Evolutionary conservation across 129 eudicot genomes (phyloP).

Genomic region (Centella asiatica): DNA sequence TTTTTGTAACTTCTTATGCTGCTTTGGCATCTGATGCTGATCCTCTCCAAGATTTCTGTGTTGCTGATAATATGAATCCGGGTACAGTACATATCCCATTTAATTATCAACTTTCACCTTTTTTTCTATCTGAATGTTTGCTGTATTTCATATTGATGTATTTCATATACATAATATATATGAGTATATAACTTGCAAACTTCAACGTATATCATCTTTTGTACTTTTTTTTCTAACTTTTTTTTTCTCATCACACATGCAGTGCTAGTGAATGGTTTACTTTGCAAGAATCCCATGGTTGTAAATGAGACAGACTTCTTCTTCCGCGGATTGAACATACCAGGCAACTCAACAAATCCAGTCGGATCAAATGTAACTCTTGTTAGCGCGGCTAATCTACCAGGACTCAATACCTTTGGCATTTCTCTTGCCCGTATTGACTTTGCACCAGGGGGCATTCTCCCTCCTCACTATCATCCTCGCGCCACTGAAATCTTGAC

Average conservation of each 20-base stretch:
- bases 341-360: conserved; percentile 9
- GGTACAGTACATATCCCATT: too few species aligned
- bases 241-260: conserved; percentile 1
- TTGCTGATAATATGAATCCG: too few species aligned
- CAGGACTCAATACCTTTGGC: conserved; percentile 19
- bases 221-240: background rate
- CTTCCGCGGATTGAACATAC: conserved; percentile 6
- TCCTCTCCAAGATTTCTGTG: too few species aligned
- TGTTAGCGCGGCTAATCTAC: background rate
- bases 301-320: conserved; percentile 18
- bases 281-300: conserved; percentile 18
- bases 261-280: conserved; percentile 19
- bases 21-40: too few species aligned
- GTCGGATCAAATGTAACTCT: conserved; percentile 7
- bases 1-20: too few species aligned
- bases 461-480: background rate
- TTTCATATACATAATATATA: too few species aligned
- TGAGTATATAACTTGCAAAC: too few species aligned
- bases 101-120: too few species aligned
- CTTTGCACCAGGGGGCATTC: background rate
- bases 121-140: too few species aligned
- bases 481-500: conserved; percentile 1
- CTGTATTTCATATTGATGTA: too few species aligned
- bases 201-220: background rate
- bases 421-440: conserved; percentile 7